phyloP scores from a whole-genome alignment of 2,329 filamentous ascomycete species.

The Diaporthe citri region DNA sequence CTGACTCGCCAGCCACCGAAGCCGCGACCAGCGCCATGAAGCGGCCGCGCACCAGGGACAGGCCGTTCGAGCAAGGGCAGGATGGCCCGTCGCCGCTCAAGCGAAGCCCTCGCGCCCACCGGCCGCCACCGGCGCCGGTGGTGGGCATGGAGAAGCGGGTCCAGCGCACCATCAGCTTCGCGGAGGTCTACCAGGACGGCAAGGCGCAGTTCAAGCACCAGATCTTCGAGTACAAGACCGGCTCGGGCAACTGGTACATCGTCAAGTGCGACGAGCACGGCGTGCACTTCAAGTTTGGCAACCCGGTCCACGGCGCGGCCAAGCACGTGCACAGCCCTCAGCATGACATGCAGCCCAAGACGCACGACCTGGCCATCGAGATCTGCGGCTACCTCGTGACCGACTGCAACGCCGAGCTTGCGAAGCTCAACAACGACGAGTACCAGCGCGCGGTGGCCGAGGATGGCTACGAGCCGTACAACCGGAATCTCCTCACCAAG shows the following conservation, averaged over 20 bases:
- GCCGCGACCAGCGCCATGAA: slow-evolving; percentile 17
- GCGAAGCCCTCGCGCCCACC: slow-evolving; percentile 1
- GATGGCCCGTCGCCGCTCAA: background rate
- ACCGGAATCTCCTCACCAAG: slow-evolving; percentile 39
- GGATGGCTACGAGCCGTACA: slow-evolving; percentile 48
- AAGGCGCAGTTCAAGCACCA: slow-evolving; percentile 50
- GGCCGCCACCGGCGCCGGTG: background rate
- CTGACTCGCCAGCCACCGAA: slow-evolving; percentile 6
- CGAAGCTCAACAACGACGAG: slow-evolving; percentile 50
- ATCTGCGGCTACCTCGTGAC: slow-evolving; percentile 51
- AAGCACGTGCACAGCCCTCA: slow-evolving; percentile 52
- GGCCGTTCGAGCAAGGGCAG: background rate
- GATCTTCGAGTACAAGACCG: slow-evolving; percentile 49
- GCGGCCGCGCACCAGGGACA: slow-evolving; percentile 36
- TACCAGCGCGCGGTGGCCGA: slow-evolving; percentile 46
- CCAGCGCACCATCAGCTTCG: slow-evolving; percentile 48
- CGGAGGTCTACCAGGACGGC: slow-evolving; percentile 52
- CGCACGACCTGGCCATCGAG: slow-evolving; percentile 47
- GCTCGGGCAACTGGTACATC: slow-evolving; percentile 51
- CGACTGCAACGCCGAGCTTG: slow-evolving; percentile 49
- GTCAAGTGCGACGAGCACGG: slow-evolving; percentile 55
- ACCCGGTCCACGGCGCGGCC: slow-evolving; percentile 52
- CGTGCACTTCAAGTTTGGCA: slow-evolving; percentile 51
- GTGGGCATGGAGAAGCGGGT: background rate
- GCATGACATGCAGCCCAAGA: slow-evolving; percentile 49